A percentile compares a stretch with the other conserved stretches of the same genome.
Conservation (phyloP, 2,329 filamentous ascomycete species). For the Exophiala sp. region DNA sequence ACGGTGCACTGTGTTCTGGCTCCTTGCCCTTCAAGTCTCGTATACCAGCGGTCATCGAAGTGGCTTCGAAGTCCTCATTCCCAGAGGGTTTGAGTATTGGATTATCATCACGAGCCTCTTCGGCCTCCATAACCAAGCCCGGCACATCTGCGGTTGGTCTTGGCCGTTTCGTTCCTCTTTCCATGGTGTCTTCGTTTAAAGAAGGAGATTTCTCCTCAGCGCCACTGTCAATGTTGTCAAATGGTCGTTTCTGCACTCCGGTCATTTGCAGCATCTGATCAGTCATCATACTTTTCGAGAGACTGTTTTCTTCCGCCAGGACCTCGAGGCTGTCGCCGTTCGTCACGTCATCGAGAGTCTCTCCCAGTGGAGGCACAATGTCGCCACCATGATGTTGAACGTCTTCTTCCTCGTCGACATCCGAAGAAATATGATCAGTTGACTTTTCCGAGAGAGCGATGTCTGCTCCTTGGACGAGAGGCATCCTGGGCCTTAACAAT, state of each 20-base stretch:
- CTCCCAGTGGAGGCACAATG: conserved; percentile 45
- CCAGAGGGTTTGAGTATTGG: neutral
- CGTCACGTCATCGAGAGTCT: conserved; percentile 42
- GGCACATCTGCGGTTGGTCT: no score
- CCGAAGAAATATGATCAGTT: neutral
- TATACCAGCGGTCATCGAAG: conserved; percentile 1
- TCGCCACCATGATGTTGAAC: conserved; percentile 2
- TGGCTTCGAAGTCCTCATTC: neutral
- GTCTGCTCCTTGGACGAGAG: conserved; percentile 34
- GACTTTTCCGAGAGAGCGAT: neutral
- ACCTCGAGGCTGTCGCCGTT: conserved; percentile 45
- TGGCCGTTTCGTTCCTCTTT: no score
- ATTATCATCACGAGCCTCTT: no score
- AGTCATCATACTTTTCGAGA: neutral
- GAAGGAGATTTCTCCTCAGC: neutral
- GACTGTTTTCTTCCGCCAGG: conserved; percentile 39
- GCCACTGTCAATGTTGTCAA: neutral
- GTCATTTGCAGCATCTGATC: neutral
- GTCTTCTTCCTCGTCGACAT: conserved; percentile 3
- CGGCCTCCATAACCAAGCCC: no score
- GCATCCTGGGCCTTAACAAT: conserved; percentile 56
- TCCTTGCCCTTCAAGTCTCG: neutral
- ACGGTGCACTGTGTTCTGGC: neutral
- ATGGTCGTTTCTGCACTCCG: neutral
- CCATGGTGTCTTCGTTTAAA: no score